Base-by-base conservation (phyloP, 2,329 filamentous ascomycete genomes). In the Paecilomyces fulvus region DNA sequence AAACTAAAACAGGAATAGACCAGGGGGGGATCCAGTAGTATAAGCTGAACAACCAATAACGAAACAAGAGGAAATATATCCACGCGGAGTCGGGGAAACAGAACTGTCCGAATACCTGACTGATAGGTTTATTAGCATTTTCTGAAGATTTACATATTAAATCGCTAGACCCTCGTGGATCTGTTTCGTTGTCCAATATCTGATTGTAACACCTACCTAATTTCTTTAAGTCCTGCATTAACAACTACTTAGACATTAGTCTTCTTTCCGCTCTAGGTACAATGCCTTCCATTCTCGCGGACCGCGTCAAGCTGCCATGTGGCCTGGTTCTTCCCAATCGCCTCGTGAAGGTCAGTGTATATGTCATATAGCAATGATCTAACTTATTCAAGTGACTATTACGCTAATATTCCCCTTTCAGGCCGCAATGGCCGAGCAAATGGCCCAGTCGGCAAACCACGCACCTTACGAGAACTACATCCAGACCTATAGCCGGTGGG, bases 311-410 rank as follows among this genome's bases (percentile, higher is more conserved):
- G 37, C 73, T 84, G 1, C 78, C 79, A 58, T 82, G 80, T 64
- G 83, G 83, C 1, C 71, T 85, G 25, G 75, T 72, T 0, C 65
- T 85, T 2, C 79, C 79, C 2, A 85, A 85, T 62, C 78, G 82
- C 4, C 72, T 85, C 1, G 73, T 67, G 52, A 78, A 78, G 66
- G 69, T 70, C 56, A 12, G 52, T 17, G 14, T 43, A 43, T n/a
- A 8, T 43, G 14, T 8, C 17, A 6, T 17, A 8, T 17, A 43
- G 7, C 5, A 17, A 17, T 43, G 14, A 6, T 6, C 5, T 10
- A 17, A 8, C 9, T 17, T 17, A 1, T 8, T 8, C 37, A 5
- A 9, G 17, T 17, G 9, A 17, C 8, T 7, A 17, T 17, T 8
- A 3, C 10, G 46, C 46, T 63, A 55, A 58, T 28, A 14, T 30